Conservation (phyloP, 805 yeast species). For the Schizosaccharomyces pombe region DNA sequence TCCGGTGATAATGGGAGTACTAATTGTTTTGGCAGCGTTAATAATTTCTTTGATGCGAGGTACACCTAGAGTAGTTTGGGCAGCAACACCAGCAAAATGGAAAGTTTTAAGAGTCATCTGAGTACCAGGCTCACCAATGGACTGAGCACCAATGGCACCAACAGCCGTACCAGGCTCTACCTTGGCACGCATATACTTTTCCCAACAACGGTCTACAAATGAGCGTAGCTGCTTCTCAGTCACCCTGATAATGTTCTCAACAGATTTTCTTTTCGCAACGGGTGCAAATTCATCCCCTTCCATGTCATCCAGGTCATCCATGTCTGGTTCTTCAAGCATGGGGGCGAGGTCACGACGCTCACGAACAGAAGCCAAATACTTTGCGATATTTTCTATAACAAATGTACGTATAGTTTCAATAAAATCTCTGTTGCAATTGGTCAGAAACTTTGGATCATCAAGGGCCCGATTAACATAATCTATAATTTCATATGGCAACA, state of each 20-base stretch:
- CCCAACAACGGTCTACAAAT: conserved; percentile 54
- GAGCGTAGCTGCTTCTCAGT: conserved; percentile 33
- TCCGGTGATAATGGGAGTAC: conserved; percentile 91
- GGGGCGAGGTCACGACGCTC: neutral
- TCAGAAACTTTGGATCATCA: conserved; percentile 19
- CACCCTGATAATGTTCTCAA: conserved; percentile 29
- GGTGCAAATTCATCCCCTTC: conserved; percentile 24
- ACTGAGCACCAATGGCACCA: conserved; percentile 97
- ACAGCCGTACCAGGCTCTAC: conserved; percentile 99
- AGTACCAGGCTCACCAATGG: conserved; percentile 98
- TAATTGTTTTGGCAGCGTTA: conserved; percentile 82
- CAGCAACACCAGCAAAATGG: conserved; percentile 99
- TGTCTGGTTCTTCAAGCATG: conserved; percentile 11
- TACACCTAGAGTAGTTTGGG: conserved; percentile 96
- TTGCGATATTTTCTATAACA: neutral
- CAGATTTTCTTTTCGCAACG: conserved; percentile 12
- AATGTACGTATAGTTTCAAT: conserved; percentile 6
- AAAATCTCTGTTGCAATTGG: conserved; percentile 5
- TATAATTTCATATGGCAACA: conserved; percentile 48
- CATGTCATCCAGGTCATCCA: conserved; percentile 44
- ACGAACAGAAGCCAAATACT: neutral
- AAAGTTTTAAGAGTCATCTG: conserved; percentile 92
- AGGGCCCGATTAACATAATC: conserved; percentile 32
- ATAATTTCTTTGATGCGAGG: conserved; percentile 98
- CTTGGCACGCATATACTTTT: conserved; percentile 65